Conservation (phyloP, 1,284 basidiomycete genomes). For the Coriolopsis trogii region DNA sequence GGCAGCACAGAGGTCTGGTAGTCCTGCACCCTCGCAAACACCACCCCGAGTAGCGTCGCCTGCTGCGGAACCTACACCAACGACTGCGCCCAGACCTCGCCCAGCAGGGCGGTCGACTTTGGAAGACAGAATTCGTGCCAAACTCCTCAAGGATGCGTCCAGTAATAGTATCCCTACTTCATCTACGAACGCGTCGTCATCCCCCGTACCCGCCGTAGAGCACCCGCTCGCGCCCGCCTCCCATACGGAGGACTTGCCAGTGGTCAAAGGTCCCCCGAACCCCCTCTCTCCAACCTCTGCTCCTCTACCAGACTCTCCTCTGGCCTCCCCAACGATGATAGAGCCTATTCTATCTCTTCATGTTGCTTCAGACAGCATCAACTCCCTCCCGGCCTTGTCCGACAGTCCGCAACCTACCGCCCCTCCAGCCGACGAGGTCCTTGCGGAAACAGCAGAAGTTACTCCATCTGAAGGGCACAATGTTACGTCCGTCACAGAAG, state of each 20-base stretch:
- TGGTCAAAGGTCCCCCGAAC: slow-evolving; percentile 21
- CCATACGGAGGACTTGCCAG: slow-evolving; percentile 32
- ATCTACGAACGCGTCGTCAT: slow-evolving; percentile 46
- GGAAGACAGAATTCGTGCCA: slow-evolving; percentile 70
- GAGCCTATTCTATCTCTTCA: slow-evolving; percentile 6
- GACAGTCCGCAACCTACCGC: background rate
- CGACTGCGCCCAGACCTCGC: slow-evolving; percentile 20
- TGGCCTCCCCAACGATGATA: slow-evolving; percentile 17
- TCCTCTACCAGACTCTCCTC: slow-evolving; percentile 50
- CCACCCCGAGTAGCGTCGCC: slow-evolving; percentile 1
- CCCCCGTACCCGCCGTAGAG: slow-evolving; percentile 38
- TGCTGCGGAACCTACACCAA: slow-evolving; percentile 18
- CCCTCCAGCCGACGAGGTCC: background rate
- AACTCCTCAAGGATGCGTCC: slow-evolving; percentile 60
- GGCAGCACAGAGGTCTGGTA: slow-evolving; percentile 51
- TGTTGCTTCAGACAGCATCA: slow-evolving; percentile 7
- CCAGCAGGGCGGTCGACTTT: slow-evolving; percentile 44
- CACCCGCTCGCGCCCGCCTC: slow-evolving; percentile 40
- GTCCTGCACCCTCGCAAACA: slow-evolving; percentile 32
- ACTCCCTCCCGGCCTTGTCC: background rate
- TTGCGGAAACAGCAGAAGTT: too few species aligned
- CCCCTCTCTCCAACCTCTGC: slow-evolving; percentile 46
- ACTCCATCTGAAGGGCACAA: too few species aligned
- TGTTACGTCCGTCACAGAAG: too few species aligned
- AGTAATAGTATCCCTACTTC: slow-evolving; percentile 45